Evolutionary conservation across 768 basidiomycete species (phyloP).

Genomic region (Filobasidium wieringae): DNA sequence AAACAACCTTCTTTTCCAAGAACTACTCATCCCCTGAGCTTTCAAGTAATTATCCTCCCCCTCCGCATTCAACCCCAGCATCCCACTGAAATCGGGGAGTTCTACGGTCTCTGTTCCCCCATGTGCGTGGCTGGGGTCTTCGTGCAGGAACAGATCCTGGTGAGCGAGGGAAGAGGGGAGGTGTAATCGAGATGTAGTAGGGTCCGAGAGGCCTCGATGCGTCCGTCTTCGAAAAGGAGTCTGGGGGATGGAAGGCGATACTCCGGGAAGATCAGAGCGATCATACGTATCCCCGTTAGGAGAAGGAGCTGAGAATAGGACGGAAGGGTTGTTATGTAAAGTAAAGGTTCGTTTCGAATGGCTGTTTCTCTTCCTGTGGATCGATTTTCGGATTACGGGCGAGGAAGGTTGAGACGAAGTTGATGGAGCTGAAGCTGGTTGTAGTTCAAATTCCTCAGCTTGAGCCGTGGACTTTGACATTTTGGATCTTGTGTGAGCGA

Average conservation of each 20-base stretch:
- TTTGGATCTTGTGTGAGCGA: too few relatives aligned
- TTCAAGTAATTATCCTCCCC: conserved; percentile 34
- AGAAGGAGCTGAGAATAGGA: neutral
- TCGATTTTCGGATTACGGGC: too few relatives aligned
- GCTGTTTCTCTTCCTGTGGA: too few relatives aligned
- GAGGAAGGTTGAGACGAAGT: too few relatives aligned
- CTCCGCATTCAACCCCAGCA: conserved; percentile 33
- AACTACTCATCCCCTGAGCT: conserved; percentile 22
- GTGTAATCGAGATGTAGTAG: neutral
- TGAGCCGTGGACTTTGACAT: too few relatives aligned
- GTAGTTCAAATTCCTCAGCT: too few relatives aligned
- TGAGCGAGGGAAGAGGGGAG: neutral
- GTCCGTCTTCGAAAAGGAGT: neutral
- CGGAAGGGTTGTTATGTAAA: neutral
- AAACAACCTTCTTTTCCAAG: conserved; percentile 56
- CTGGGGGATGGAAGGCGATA: neutral
- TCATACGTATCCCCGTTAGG: neutral
- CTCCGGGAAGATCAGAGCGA: neutral
- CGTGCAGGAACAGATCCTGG: neutral
- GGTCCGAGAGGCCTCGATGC: neutral
- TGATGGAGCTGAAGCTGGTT: too few relatives aligned
- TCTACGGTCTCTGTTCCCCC: conserved; percentile 25
- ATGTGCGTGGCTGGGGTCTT: neutral
- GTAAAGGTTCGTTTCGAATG: neutral
- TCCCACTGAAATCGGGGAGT: conserved; percentile 33